Percentiles rank a stretch among this genome's conserved stretches.
Conservation (phyloP, 345 rosid species). For the Salix suchowensis region DNA sequence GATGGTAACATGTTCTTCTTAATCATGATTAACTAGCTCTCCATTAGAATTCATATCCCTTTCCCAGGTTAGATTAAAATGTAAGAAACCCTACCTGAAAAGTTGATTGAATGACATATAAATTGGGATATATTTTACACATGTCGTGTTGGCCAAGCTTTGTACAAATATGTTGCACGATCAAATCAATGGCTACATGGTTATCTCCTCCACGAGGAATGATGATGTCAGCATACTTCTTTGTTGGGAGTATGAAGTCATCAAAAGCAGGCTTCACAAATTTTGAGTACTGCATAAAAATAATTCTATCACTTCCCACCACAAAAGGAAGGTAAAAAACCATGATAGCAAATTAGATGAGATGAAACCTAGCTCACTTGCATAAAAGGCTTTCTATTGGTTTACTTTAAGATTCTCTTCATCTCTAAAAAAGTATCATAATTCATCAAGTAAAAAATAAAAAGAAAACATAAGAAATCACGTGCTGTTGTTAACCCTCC, state of each 20-base stretch:
- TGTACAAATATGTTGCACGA: slow-evolving; percentile 95
- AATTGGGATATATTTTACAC: slow-evolving; percentile 94
- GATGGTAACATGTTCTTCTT: background rate
- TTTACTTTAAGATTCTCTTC: too few species aligned
- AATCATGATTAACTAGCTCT: background rate
- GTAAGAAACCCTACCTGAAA: slow-evolving; percentile 67
- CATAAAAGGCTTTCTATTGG: too few species aligned
- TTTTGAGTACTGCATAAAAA: slow-evolving; percentile 84
- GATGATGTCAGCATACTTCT: slow-evolving; percentile 94
- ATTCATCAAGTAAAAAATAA: too few species aligned
- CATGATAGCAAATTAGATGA: background rate
- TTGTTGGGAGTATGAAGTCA: slow-evolving; percentile 98
- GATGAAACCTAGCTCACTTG: too few species aligned
- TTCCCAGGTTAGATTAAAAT: background rate
- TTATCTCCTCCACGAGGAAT: slow-evolving; percentile 99
- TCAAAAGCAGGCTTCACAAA: slow-evolving; percentile 99
- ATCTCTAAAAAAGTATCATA: too few species aligned
- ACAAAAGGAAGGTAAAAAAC: background rate
- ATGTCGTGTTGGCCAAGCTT: slow-evolving; percentile 98
- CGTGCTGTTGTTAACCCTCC: too few species aligned
- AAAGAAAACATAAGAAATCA: too few species aligned
- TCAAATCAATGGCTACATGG: slow-evolving; percentile 95
- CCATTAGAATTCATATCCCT: background rate
- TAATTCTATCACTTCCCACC: slow-evolving; percentile 10
- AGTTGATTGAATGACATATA: slow-evolving; percentile 90